Base-by-base conservation (phyloP, 305 asterid genomes). In the Solanum hybrid region DNA sequence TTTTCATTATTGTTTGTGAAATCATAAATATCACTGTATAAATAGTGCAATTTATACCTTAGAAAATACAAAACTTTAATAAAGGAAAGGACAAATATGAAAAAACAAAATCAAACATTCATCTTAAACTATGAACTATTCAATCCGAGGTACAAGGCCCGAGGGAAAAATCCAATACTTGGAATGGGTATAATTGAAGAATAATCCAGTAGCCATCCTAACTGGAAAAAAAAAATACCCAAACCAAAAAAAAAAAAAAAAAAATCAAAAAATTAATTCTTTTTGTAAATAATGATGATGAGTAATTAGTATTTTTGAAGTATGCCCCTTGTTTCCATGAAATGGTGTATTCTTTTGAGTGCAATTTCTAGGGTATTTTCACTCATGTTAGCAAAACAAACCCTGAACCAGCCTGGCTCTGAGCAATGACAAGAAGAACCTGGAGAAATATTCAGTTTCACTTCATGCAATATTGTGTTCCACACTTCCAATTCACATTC, bases 401-500 rank as follows among this genome's bases (percentile, higher is more conserved):
- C 71, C 71, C 71, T 60, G 71, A 60, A 60, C 71, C 71, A 60
- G n/a, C 71, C 71, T 17, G 71, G 71, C 71, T 60, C 71, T 60
- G 71, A 60, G 71, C 26, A 60, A 19, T 60, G 71, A 19, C 71
- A 60, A 60, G 71, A 60, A 60, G 71, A 60, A 60, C 71, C 71
- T 60, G 71, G 71, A 7, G 71, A 60, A 60, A 60, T 60, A 60
- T 60, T 60, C 10, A 60, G 26, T 19, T 60, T 60, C 71, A 60
- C 71, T 60, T 60, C 26, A 60, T 19, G 24, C 71, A 60, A 60
- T 60, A 60, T 34, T 26, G 38, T 31, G 10, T 85, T 24, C 88
- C 88, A 85, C 27, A 85, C 38, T n/a, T 37, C 38, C 24, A 86
- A 24, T 86, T 86, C 89, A 66, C 81, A 71, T 27, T 87, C 89